These are phyloP conservation scores for Acorus calamus DNA, from an alignment of 106 monocot genomes.

Conservation along the genomic window DNA sequence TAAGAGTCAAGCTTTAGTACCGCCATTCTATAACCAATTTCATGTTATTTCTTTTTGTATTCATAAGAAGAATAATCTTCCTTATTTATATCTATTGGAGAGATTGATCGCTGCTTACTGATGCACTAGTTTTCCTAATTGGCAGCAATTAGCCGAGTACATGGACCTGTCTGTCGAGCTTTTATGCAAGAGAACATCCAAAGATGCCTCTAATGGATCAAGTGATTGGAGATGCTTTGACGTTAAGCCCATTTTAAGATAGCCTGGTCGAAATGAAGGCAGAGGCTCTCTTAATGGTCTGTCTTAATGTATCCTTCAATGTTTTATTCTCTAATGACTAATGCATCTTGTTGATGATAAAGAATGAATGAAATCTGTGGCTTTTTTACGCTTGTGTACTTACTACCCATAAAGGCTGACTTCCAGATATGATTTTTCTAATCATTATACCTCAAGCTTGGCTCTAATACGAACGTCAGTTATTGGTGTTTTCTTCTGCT, in stretches of 20 bases:
- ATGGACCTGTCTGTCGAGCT: slow-evolving; percentile 35
- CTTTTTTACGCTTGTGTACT: too few relatives aligned
- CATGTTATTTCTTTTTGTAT: too few relatives aligned
- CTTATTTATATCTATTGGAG: too few relatives aligned
- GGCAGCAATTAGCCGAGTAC: slow-evolving; percentile 49
- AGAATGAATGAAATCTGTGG: too few relatives aligned
- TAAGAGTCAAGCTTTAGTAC: too few relatives aligned
- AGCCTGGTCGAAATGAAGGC: slow-evolving; percentile 84
- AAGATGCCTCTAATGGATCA: slow-evolving; percentile 38
- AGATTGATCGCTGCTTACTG: slow-evolving; percentile 4
- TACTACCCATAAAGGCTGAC: too few relatives aligned
- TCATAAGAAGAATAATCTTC: too few relatives aligned
- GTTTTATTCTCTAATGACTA: not conserved
- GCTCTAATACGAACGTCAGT: too few relatives aligned
- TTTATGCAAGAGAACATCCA: slow-evolving; percentile 46
- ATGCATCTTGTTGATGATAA: too few relatives aligned
- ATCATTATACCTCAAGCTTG: too few relatives aligned
- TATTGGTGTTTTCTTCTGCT: slow-evolving; percentile 30
- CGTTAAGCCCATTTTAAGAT: slow-evolving; percentile 62
- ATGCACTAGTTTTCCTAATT: not conserved
- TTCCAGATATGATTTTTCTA: too few relatives aligned
- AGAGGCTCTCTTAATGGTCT: slow-evolving; percentile 73
- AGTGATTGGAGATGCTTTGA: slow-evolving; percentile 54
- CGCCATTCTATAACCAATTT: too few relatives aligned
- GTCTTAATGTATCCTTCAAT: slow-evolving; percentile 5